phyloP scores from a whole-genome alignment of 73 alveolate species.

The Stentor roeselii region DNA sequence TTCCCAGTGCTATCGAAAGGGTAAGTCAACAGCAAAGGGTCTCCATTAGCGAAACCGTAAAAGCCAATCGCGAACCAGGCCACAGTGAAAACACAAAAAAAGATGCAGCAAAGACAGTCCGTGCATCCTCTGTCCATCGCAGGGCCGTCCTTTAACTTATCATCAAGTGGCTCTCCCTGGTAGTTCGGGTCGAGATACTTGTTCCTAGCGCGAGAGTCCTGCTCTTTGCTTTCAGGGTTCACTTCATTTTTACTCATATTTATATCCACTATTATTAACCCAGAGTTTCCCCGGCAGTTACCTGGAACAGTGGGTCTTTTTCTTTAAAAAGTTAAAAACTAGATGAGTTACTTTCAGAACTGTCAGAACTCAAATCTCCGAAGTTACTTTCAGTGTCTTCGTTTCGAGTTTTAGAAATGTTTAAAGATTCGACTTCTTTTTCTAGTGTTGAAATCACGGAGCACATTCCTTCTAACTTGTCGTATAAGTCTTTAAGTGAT shows the following conservation, averaged over 20 bases:
- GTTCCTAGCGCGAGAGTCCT: neutral
- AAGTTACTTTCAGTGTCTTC: neutral
- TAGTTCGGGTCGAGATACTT: constrained; percentile 11
- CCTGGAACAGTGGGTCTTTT: too few species aligned
- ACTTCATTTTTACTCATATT: neutral
- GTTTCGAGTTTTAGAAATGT: neutral
- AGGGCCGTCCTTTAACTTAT: constrained; percentile 75
- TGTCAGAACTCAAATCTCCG: neutral
- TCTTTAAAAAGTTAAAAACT: neutral
- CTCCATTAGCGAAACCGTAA: constrained; percentile 78
- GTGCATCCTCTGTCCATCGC: constrained; percentile 76
- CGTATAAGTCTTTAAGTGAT: neutral
- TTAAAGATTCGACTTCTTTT: neutral
- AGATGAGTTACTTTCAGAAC: constrained; percentile 1
- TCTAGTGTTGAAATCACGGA: neutral
- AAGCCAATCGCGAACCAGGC: constrained; percentile 70
- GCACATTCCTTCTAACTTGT: neutral
- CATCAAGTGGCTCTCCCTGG: constrained; percentile 16
- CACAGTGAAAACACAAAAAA: constrained; percentile 60
- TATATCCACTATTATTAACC: too few species aligned
- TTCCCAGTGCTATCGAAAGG: constrained; percentile 70
- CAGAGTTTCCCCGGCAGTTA: too few species aligned
- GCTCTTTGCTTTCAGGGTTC: neutral
- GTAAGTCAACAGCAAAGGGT: constrained; percentile 68
- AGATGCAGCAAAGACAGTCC: constrained; percentile 82